A percentile compares a stretch with the other conserved stretches of the same genome.
These are phyloP conservation scores for Cryoendolithus antarcticus DNA, from an alignment of 2,329 filamentous ascomycete species.

Conservation along the genomic window DNA sequence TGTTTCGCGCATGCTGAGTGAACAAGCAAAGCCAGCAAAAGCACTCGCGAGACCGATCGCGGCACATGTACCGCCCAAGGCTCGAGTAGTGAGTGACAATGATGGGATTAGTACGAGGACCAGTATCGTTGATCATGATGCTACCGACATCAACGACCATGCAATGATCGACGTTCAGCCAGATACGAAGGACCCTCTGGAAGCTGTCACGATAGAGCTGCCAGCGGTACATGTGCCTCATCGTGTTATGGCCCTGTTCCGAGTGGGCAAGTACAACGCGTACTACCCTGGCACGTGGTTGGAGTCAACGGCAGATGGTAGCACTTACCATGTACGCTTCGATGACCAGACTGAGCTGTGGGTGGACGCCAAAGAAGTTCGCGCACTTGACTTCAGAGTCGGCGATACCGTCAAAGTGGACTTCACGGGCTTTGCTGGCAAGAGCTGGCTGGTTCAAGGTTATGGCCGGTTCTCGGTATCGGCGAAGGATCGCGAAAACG, in stretches of 20 bases:
- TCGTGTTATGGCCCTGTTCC: constrained; percentile 48
- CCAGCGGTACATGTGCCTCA: constrained; percentile 24
- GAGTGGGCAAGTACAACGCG: constrained; percentile 31
- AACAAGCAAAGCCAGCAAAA: background rate
- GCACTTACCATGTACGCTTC: constrained; percentile 35
- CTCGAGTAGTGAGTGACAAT: too few relatives aligned
- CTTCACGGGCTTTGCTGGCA: constrained; percentile 30
- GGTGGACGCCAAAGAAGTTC: constrained; percentile 28
- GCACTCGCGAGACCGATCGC: too few relatives aligned
- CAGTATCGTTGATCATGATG: background rate
- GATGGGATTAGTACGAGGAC: too few relatives aligned
- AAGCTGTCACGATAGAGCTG: constrained; percentile 15
- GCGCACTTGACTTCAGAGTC: constrained; percentile 29
- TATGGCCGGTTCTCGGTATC: constrained; percentile 26
- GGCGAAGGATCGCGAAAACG: constrained; percentile 20
- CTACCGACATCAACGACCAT: background rate
- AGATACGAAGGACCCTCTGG: background rate
- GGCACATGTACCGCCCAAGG: too few relatives aligned
- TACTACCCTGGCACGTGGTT: constrained; percentile 50
- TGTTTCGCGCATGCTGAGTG: background rate
- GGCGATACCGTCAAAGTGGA: constrained; percentile 38
- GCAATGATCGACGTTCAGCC: background rate
- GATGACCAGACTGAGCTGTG: constrained; percentile 34
- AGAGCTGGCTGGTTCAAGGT: constrained; percentile 31
- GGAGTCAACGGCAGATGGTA: constrained; percentile 29